Conservation (phyloP, 2,329 filamentous ascomycete genomes). For the Dactylellina drechsleri region DNA sequence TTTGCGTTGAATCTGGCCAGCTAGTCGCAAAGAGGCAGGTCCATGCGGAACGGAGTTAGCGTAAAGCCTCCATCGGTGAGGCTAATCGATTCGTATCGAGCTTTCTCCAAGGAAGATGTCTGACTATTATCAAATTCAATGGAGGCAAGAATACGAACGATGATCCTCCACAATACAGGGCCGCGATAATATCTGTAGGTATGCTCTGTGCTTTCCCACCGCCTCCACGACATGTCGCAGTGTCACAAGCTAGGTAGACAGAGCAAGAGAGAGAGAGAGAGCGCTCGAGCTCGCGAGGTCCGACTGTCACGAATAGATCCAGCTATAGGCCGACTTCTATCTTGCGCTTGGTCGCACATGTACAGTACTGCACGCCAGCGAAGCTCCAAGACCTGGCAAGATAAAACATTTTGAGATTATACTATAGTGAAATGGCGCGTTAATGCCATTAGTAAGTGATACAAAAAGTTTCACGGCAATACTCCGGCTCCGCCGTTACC, state of each 20-base stretch:
- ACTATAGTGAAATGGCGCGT: too few relatives aligned
- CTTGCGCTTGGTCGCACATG: neutral
- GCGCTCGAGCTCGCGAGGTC: neutral
- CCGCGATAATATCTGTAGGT: too few relatives aligned
- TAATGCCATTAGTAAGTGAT: too few relatives aligned
- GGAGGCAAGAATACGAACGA: too few relatives aligned
- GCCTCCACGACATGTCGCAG: too few relatives aligned
- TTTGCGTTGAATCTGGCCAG: neutral
- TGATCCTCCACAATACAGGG: too few relatives aligned
- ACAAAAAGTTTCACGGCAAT: neutral
- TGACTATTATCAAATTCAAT: too few relatives aligned
- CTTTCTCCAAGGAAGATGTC: too few relatives aligned
- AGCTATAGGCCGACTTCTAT: neutral
- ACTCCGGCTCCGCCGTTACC: neutral
- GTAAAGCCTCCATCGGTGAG: neutral
- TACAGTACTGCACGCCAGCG: neutral
- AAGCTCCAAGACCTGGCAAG: neutral
- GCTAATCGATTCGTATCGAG: too few relatives aligned
- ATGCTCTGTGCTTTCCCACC: too few relatives aligned
- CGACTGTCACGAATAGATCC: neutral
- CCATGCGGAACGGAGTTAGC: neutral
- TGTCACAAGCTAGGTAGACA: too few relatives aligned
- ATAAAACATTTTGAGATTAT: too few relatives aligned
- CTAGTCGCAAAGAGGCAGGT: slow-evolving; percentile 18
- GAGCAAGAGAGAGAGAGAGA: neutral